phyloP scores from a whole-genome alignment of 2,329 filamentous ascomycete species.

The Diplocarpon rosae region DNA sequence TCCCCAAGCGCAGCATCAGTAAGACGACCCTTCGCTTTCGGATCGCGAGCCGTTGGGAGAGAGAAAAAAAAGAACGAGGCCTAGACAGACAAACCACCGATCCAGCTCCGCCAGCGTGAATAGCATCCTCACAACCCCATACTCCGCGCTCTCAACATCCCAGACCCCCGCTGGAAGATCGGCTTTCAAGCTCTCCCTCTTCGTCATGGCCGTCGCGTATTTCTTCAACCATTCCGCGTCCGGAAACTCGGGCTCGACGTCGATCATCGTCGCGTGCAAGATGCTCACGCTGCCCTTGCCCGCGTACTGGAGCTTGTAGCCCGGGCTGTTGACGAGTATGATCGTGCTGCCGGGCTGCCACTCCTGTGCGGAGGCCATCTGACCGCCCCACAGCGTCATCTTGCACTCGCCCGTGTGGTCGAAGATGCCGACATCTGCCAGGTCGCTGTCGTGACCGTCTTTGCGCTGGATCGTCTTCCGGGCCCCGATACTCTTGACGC shows the following conservation, averaged over 20 bases:
- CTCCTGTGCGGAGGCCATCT: constrained; percentile 32
- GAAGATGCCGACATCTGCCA: constrained; percentile 41
- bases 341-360: constrained; percentile 39
- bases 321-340: constrained; percentile 35
- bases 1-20: background rate
- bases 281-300: constrained; percentile 26
- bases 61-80: background rate
- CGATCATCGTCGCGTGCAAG: constrained; percentile 37
- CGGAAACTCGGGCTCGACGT: constrained; percentile 42
- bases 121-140: constrained; percentile 28
- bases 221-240: constrained; percentile 43
- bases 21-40: too few species aligned
- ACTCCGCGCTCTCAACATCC: constrained; percentile 28
- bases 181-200: constrained; percentile 39
- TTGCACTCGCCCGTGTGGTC: constrained; percentile 44
- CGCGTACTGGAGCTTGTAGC: constrained; percentile 13
- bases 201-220: constrained; percentile 36
- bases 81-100: constrained; percentile 24
- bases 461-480: constrained; percentile 40
- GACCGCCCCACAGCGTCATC: constrained; percentile 44
- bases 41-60: background rate
- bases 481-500: constrained; percentile 45
- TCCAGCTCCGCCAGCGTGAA: constrained; percentile 35
- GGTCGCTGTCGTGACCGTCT: constrained; percentile 30
- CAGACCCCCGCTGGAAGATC: constrained; percentile 34